These are phyloP conservation scores for Fusarium illudens DNA, from an alignment of 2,329 filamentous ascomycete species.

Conservation along the genomic window DNA sequence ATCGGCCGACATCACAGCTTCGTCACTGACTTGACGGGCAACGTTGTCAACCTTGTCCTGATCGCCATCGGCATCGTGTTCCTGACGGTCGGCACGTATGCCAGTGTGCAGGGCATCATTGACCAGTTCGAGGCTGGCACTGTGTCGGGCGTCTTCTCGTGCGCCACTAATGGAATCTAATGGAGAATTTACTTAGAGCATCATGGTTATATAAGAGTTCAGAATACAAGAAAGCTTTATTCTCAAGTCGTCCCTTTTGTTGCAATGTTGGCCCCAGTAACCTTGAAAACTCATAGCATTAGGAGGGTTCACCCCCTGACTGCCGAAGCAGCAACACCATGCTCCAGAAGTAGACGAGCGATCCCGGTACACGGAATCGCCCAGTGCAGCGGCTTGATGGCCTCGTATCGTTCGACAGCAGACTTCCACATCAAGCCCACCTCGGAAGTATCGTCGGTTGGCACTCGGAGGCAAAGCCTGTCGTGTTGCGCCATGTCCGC, in stretches of 20 bases:
- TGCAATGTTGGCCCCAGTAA: no score
- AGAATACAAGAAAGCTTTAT: neutral
- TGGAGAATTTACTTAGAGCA: neutral
- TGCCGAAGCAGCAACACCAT: no score
- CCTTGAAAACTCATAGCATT: no score
- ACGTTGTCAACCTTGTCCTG: slow-evolving; percentile 75
- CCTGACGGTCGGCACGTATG: slow-evolving; percentile 83
- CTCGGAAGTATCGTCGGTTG: neutral
- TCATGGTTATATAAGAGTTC: neutral
- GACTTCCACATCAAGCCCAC: neutral
- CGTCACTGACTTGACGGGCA: slow-evolving; percentile 61
- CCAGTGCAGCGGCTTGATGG: slow-evolving; percentile 21
- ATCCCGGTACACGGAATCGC: slow-evolving; percentile 9
- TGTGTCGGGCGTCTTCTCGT: slow-evolving; percentile 79
- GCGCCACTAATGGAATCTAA: slow-evolving; percentile 72
- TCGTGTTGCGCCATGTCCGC: neutral
- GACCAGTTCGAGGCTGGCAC: slow-evolving; percentile 71
- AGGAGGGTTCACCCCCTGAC: no score
- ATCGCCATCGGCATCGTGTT: slow-evolving; percentile 83
- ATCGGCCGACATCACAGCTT: slow-evolving; percentile 61
- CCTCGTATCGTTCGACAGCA: neutral
- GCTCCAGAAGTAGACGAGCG: slow-evolving; percentile 3
- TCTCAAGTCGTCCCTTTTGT: no score
- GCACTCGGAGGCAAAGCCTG: neutral
- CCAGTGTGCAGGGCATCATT: slow-evolving; percentile 77